A percentile compares a stretch with the other conserved stretches of the same genome.
phyloP scores from a whole-genome alignment of 371 early-diverging fungal genomes.

The Circinella minor region DNA sequence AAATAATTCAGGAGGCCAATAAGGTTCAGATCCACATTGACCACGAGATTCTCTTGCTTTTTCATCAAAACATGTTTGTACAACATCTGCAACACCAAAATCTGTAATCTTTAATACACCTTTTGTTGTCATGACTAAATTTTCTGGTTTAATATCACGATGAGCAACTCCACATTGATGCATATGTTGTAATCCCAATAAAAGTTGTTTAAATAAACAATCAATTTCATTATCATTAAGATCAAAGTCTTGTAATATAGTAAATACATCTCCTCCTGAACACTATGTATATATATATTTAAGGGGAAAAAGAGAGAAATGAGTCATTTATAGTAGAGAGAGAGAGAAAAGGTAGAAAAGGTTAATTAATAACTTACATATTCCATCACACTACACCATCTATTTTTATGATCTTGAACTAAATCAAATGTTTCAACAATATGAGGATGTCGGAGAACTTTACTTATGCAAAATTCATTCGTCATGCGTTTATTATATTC shows the following conservation, averaged over 20 bases:
- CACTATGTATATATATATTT: slow-evolving; percentile 23
- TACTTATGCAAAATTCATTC: slow-evolving; percentile 45
- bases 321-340: not conserved
- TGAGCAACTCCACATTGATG: slow-evolving; percentile 77
- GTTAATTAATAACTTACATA: slow-evolving; percentile 30
- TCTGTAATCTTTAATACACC: slow-evolving; percentile 70
- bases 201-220: slow-evolving; percentile 62
- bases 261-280: slow-evolving; percentile 43
- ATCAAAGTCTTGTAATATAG: slow-evolving; percentile 31
- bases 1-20: slow-evolving; percentile 37
- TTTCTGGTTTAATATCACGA: slow-evolving; percentile 77
- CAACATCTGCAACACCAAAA: slow-evolving; percentile 73
- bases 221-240: slow-evolving; percentile 33
- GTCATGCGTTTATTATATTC: slow-evolving; percentile 44
- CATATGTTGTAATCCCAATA: slow-evolving; percentile 72
- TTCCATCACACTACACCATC: slow-evolving; percentile 50
- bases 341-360: not conserved
- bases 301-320: not conserved
- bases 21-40: slow-evolving; percentile 37
- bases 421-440: slow-evolving; percentile 41
- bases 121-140: slow-evolving; percentile 60
- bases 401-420: slow-evolving; percentile 28
- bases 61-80: slow-evolving; percentile 33
- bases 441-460: slow-evolving; percentile 30
- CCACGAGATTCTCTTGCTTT: slow-evolving; percentile 22